These are phyloP conservation scores for Letharia lupina DNA, from an alignment of 495 filamentous ascomycete genomes.

Conservation along the genomic window DNA sequence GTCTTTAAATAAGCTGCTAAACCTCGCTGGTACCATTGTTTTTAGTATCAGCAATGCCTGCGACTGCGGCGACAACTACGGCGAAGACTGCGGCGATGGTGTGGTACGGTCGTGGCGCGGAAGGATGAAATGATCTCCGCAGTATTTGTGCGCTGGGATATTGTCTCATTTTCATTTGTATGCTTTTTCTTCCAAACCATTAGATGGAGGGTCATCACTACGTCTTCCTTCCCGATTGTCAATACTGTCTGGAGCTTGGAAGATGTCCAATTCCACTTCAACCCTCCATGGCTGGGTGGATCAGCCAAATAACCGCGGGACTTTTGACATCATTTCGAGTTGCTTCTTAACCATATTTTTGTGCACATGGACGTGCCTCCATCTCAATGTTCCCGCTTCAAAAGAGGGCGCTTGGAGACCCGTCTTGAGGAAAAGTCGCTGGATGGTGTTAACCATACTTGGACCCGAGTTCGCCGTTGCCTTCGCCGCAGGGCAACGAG, in stretches of 20 bases:
- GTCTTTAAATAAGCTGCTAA: too few relatives aligned
- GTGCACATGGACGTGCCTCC: constrained; percentile 23
- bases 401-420: constrained; percentile 16
- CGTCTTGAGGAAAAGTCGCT: constrained; percentile 19
- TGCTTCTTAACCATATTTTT: constrained; percentile 25
- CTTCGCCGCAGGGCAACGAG: constrained; percentile 21
- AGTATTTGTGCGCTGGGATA: too few relatives aligned
- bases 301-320: constrained; percentile 23
- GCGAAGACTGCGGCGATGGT: too few relatives aligned
- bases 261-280: constrained; percentile 7
- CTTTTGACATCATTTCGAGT: constrained; percentile 20
- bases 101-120: too few relatives aligned
- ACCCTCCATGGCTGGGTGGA: constrained; percentile 20
- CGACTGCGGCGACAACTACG: too few relatives aligned
- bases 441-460: constrained; percentile 23
- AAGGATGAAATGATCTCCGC: too few relatives aligned
- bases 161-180: too few relatives aligned
- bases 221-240: too few relatives aligned
- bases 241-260: background rate
- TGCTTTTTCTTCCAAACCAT: too few relatives aligned
- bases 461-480: constrained; percentile 25
- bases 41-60: too few relatives aligned
- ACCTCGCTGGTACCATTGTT: too few relatives aligned
- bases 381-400: constrained; percentile 25
- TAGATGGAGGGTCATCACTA: too few relatives aligned